Conservation (phyloP, 2,329 filamentous ascomycete species). For the Trichoderma afroharzianum region DNA sequence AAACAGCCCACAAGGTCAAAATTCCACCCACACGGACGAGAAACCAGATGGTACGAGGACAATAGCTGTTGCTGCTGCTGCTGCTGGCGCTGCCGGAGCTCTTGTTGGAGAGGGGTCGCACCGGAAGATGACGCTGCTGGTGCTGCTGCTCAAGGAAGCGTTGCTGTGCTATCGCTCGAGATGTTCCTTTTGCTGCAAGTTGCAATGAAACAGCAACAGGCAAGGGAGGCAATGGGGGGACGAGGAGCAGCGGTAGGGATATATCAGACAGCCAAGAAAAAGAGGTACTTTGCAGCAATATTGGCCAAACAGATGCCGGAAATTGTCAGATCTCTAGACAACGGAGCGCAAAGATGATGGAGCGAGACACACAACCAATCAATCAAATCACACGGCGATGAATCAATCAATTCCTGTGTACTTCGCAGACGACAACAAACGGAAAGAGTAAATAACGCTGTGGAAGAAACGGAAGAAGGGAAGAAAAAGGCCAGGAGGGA, state of each 20-base stretch:
- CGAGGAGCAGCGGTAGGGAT: not conserved
- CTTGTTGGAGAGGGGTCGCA: not conserved
- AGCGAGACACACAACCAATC: constrained; percentile 12
- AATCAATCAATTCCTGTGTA: constrained; percentile 14
- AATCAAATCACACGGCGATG: constrained; percentile 11
- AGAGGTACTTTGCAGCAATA: constrained; percentile 5
- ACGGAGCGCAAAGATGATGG: not conserved
- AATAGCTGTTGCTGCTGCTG: not conserved
- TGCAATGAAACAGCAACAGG: not conserved
- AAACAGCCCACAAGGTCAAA: constrained; percentile 23
- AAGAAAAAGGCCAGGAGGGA: not conserved
- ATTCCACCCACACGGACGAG: constrained; percentile 2
- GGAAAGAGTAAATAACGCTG: constrained; percentile 11
- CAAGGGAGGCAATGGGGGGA: not conserved
- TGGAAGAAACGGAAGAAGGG: not conserved
- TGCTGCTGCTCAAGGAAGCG: not conserved
- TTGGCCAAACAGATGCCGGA: constrained; percentile 13
- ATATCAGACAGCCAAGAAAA: not conserved
- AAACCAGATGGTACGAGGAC: not conserved
- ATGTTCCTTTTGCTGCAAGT: not conserved
- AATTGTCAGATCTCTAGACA: constrained; percentile 5
- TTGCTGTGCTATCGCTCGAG: not conserved
- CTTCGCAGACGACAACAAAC: constrained; percentile 12
- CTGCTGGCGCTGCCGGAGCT: not conserved
- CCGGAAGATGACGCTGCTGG: not conserved